These are phyloP conservation scores for Skeletonema potamos DNA, from an alignment of 108 stramenopile genomes.

Conservation along the genomic window DNA sequence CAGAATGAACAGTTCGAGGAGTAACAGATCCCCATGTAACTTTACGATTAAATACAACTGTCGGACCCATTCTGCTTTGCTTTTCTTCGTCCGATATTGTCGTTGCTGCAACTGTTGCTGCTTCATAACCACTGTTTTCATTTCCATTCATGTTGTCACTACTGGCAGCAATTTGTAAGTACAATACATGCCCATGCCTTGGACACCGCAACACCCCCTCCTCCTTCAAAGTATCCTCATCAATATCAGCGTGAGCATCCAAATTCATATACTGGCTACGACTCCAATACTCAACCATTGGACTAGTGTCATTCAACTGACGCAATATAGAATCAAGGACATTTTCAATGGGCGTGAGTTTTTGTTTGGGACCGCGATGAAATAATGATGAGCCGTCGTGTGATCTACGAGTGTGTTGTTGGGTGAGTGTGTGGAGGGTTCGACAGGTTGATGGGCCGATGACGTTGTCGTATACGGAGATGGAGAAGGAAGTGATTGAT, in stretches of 20 bases:
- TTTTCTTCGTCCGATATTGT: neutral
- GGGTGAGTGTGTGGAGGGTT: constrained; percentile 26
- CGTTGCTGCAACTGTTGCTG: neutral
- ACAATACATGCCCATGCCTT: constrained; percentile 52
- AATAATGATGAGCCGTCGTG: constrained; percentile 46
- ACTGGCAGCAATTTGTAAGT: constrained; percentile 37
- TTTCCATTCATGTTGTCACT: neutral
- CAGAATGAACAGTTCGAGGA: constrained; percentile 1
- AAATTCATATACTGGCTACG: constrained; percentile 57
- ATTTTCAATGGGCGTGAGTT: constrained; percentile 57
- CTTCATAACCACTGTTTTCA: neutral
- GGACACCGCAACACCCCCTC: constrained; percentile 54
- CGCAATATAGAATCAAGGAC: constrained; percentile 48
- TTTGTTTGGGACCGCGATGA: constrained; percentile 8
- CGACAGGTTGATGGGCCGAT: constrained; percentile 29
- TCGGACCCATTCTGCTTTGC: constrained; percentile 25
- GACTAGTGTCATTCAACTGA: constrained; percentile 38
- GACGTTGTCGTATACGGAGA: constrained; percentile 43
- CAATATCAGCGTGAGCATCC: constrained; percentile 71
- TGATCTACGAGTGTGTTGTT: constrained; percentile 30
- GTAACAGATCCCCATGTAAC: constrained; percentile 35
- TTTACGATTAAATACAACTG: constrained; percentile 28
- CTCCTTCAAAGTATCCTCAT: constrained; percentile 51
- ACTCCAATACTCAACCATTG: constrained; percentile 67
- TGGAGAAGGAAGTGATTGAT: neutral